phyloP scores from a whole-genome alignment of 1,284 basidiomycete genomes.

The Ustilago nuda region DNA sequence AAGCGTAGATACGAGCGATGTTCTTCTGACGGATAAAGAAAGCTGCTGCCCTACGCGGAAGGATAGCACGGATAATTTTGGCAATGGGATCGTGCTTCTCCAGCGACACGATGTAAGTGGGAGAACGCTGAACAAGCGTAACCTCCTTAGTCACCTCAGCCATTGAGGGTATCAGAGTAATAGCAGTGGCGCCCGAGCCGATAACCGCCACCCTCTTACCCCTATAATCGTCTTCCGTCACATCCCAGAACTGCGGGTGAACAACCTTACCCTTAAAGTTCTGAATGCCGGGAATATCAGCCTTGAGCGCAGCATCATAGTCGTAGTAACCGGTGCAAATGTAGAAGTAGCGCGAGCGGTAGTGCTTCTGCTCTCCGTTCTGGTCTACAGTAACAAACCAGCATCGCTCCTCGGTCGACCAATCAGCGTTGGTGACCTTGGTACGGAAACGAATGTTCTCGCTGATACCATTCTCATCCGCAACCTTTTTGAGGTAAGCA shows the following conservation, averaged over 20 bases:
- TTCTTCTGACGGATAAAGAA: conserved; percentile 56
- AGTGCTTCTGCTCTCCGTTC: conserved; percentile 36
- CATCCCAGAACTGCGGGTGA: conserved; percentile 65
- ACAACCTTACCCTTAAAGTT: conserved; percentile 65
- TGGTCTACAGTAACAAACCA: conserved; percentile 54
- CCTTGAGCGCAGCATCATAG: conserved; percentile 58
- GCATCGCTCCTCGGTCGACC: conserved; percentile 48
- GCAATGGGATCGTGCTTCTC: conserved; percentile 57
- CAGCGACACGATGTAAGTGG: conserved; percentile 64
- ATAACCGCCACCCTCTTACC: conserved; percentile 67
- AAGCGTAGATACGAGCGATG: conserved; percentile 59
- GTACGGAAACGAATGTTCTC: conserved; percentile 55
- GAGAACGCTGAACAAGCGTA: conserved; percentile 68
- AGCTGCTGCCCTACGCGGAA: conserved; percentile 48
- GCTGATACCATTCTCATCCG: conserved; percentile 59
- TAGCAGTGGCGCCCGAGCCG: conserved; percentile 66
- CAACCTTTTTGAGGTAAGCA: conserved; percentile 60
- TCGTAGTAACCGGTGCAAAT: conserved; percentile 65
- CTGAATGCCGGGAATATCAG: conserved; percentile 61
- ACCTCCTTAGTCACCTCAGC: conserved; percentile 55
- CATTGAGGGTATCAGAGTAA: conserved; percentile 65
- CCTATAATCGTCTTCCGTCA: conserved; percentile 58
- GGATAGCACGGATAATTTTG: conserved; percentile 53
- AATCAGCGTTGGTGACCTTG: conserved; percentile 49
- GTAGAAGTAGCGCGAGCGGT: conserved; percentile 56